These are phyloP conservation scores for Rhodotorula sp. DNA, from an alignment of 1,284 basidiomycete species.

Conservation along the genomic window DNA sequence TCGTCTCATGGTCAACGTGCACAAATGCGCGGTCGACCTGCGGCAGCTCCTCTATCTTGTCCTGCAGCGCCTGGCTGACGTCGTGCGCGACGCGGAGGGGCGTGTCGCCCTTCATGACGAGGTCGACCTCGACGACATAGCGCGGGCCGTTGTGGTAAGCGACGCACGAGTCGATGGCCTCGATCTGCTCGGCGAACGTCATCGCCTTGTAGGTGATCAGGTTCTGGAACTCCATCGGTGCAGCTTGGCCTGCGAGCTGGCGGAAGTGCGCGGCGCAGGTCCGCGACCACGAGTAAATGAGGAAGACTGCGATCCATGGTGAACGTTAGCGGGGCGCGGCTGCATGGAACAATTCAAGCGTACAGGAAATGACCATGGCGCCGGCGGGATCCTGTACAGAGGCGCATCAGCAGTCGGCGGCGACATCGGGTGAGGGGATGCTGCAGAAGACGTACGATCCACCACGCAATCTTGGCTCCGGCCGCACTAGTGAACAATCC, in stretches of 20 bases:
- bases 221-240: conserved; percentile 80
- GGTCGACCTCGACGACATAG: conserved; percentile 91
- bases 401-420: background rate
- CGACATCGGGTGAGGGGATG: background rate
- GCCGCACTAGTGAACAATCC: conserved; percentile 85
- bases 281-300: conserved; percentile 47
- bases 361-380: conserved; percentile 77
- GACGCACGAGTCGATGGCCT: conserved; percentile 77
- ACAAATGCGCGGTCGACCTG: conserved; percentile 77
- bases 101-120: conserved; percentile 87
- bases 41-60: conserved; percentile 88
- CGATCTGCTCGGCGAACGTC: conserved; percentile 83
- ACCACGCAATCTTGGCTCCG: conserved; percentile 83
- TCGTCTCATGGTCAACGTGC: conserved; percentile 89
- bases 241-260: conserved; percentile 84
- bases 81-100: conserved; percentile 92
- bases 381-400: conserved; percentile 67
- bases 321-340: background rate
- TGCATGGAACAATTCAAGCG: background rate
- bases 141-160: conserved; percentile 59
- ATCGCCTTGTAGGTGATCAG: conserved; percentile 85
- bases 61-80: conserved; percentile 74
- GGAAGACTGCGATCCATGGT: conserved; percentile 15
- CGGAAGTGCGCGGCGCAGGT: conserved; percentile 81
- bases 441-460: conserved; percentile 54